phyloP scores from a whole-genome alignment of 2,329 filamentous ascomycete species.

The Fusarium transvaalense region DNA sequence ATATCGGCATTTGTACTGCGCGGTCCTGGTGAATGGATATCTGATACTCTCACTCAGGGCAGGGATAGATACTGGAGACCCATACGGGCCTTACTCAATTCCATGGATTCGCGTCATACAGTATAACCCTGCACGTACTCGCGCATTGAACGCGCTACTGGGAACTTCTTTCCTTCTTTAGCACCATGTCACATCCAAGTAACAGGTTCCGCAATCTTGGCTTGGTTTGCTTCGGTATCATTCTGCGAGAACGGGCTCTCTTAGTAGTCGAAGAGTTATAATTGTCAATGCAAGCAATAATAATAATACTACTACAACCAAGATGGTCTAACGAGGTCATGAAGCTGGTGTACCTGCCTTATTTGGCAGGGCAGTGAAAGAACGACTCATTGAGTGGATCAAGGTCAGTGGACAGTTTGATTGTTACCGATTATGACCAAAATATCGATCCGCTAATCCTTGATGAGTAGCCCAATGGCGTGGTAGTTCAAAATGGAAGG shows the following conservation, averaged over 20 bases:
- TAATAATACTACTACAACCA: neutral
- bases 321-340: neutral
- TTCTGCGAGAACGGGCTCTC: too few species aligned
- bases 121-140: neutral
- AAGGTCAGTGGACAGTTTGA: neutral
- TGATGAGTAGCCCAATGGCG: neutral
- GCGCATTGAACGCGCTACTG: neutral
- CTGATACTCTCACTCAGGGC: neutral
- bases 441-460: slow-evolving; percentile 13
- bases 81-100: neutral
- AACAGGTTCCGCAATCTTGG: neutral
- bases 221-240: too few species aligned
- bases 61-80: neutral
- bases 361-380: neutral
- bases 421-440: slow-evolving; percentile 13
- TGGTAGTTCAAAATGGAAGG: neutral
- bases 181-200: neutral
- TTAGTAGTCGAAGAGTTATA: too few species aligned
- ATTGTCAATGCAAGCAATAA: too few species aligned
- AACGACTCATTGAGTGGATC: neutral
- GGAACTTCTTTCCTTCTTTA: too few species aligned
- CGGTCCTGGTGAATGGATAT: neutral
- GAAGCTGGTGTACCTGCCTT: neutral
- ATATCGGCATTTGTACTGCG: neutral
- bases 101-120: neutral